Percentiles rank a stretch among this genome's conserved stretches.
Conservation (phyloP, 2,329 filamentous ascomycete genomes). For the Colletotrichum neosansevieriae region DNA sequence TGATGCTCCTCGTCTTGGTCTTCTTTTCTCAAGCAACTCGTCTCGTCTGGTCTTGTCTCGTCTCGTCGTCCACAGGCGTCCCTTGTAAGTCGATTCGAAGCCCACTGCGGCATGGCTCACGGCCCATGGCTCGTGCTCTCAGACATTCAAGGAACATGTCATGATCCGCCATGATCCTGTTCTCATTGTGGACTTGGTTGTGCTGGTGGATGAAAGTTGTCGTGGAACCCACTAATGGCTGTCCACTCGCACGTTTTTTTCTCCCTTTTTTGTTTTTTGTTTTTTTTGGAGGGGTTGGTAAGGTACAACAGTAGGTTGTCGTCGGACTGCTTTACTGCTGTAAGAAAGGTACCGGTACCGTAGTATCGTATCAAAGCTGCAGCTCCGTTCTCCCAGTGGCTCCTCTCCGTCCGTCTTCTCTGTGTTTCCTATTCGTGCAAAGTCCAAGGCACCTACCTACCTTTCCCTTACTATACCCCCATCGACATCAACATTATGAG, state of each 20-base stretch:
- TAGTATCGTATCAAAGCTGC: neutral
- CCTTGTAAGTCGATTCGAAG: neutral
- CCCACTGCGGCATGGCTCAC: conserved; percentile 1
- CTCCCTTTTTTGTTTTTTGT: neutral
- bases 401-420: conserved; percentile 4
- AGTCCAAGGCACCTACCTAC: neutral
- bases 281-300: neutral
- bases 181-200: neutral
- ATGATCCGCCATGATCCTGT: neutral
- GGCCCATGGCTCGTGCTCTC: neutral
- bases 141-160: neutral
- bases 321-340: no score
- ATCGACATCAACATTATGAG: conserved; percentile 30
- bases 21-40: no score
- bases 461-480: neutral
- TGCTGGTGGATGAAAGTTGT: neutral
- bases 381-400: neutral
- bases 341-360: neutral
- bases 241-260: conserved; percentile 23
- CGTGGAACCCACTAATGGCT: neutral
- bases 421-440: neutral
- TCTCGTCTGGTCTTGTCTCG: no score
- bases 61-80: neutral
- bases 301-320: neutral
- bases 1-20: no score